Conservation (phyloP, 163 green algal species). For the Scenedesmus sp. region DNA sequence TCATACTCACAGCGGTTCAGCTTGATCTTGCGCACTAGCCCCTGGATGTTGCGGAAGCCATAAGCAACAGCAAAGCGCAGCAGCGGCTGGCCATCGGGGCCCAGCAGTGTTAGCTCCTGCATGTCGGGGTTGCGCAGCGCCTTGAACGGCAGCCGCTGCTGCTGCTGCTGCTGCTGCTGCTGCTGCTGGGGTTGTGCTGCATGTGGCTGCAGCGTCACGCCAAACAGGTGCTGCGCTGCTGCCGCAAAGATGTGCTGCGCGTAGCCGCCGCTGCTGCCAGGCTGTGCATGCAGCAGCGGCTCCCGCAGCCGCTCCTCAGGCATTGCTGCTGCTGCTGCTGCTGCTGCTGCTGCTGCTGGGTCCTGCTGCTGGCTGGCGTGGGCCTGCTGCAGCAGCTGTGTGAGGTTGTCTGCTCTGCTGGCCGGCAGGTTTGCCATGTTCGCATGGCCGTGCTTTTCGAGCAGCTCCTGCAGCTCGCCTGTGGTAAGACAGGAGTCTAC, state of each 20-base stretch:
- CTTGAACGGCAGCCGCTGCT: constrained; percentile 56
- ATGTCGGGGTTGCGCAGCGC: constrained; percentile 88
- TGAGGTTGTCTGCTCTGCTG: constrained; percentile 40
- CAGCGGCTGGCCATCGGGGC: constrained; percentile 44
- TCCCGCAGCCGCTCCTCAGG: not conserved
- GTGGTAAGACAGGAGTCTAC: constrained; percentile 96
- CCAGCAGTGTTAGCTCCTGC: constrained; percentile 71
- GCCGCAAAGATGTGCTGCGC: constrained; percentile 82
- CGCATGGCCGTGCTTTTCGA: constrained; percentile 66
- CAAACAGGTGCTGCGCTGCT: constrained; percentile 84
- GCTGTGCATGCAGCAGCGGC: constrained; percentile 58
- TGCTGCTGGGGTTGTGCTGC: not conserved
- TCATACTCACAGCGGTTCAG: constrained; percentile 71
- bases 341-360: not conserved
- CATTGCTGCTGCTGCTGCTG: not conserved
- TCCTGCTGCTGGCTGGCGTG: constrained; percentile 32
- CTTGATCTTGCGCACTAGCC: constrained; percentile 90
- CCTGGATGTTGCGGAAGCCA: constrained; percentile 99
- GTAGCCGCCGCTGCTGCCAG: constrained; percentile 87
- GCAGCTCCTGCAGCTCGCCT: constrained; percentile 84
- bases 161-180: not conserved
- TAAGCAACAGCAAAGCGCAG: constrained; percentile 91
- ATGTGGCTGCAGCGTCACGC: constrained; percentile 37
- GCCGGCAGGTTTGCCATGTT: constrained; percentile 54
- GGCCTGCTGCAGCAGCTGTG: constrained; percentile 43